Evolutionary conservation across 495 filamentous ascomycete species (phyloP).

Genomic region (Lentithecium fluviatile): DNA sequence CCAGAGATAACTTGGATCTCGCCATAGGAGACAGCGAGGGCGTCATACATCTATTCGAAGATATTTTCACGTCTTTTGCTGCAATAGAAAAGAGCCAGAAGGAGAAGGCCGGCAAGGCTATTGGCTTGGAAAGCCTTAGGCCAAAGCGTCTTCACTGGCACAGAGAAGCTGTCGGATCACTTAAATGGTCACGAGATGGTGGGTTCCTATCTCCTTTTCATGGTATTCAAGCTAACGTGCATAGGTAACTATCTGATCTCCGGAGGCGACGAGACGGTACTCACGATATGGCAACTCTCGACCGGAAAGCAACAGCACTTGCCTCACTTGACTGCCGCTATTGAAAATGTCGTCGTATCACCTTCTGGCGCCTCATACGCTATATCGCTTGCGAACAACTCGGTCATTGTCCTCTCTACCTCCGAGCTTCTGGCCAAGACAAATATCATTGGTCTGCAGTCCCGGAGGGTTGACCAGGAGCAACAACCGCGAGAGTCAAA

Average conservation of each 20-base stretch:
- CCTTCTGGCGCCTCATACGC: constrained; percentile 75
- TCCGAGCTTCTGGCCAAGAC: constrained; percentile 78
- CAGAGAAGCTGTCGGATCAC: constrained; percentile 69
- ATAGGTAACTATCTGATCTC: constrained; percentile 94
- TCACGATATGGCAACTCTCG: constrained; percentile 95
- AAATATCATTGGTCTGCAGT: constrained; percentile 79
- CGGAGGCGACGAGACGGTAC: constrained; percentile 82
- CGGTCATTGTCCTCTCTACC: constrained; percentile 80
- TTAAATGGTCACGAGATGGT: constrained; percentile 93
- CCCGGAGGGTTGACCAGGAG: constrained; percentile 43
- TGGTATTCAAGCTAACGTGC: neutral
- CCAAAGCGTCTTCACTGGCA: constrained; percentile 76
- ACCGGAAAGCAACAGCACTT: constrained; percentile 76
- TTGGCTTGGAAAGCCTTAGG: constrained; percentile 3
- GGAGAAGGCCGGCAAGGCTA: constrained; percentile 9
- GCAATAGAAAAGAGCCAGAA: constrained; percentile 38
- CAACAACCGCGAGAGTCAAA: constrained; percentile 77
- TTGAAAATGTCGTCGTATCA: constrained; percentile 81
- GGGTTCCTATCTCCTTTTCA: constrained; percentile 38
- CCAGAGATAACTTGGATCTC: constrained; percentile 57
- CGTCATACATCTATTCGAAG: constrained; percentile 72
- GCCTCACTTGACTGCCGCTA: constrained; percentile 80
- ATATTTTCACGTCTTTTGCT: constrained; percentile 61
- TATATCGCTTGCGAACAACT: constrained; percentile 85
- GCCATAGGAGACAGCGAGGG: constrained; percentile 73